These are phyloP conservation scores for Bocquillonia castaneifolia DNA, from an alignment of 441 rosid genomes.

Conservation along the genomic window DNA sequence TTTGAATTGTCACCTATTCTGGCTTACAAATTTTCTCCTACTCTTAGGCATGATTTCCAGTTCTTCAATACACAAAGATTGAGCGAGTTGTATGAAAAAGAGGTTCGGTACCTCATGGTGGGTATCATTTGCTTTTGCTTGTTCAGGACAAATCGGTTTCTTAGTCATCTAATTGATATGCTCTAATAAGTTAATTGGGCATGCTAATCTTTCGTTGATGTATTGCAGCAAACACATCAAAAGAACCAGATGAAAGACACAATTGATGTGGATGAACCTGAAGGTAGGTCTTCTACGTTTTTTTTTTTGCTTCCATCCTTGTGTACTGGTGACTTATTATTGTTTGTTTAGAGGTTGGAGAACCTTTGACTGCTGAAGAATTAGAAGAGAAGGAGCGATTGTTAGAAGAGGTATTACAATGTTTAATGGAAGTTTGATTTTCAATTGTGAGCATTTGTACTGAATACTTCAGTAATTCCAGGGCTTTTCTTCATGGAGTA, in stretches of 20 bases:
- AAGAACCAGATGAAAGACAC: conserved; percentile 90
- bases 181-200: neutral
- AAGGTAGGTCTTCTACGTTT: conserved; percentile 44
- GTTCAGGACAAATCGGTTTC: neutral
- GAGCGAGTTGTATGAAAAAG: conserved; percentile 93
- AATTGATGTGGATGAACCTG: conserved; percentile 94
- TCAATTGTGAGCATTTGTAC: conserved; percentile 4
- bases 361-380: conserved; percentile 96
- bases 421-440: conserved; percentile 18
- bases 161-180: neutral
- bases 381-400: conserved; percentile 88
- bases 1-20: conserved; percentile 13
- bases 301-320: neutral
- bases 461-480: conserved; percentile 27
- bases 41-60: conserved; percentile 90
- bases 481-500: conserved; percentile 97
- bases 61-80: conserved; percentile 94
- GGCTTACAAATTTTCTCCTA: conserved; percentile 2
- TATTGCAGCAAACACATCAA: conserved; percentile 84
- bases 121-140: conserved; percentile 22
- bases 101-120: conserved; percentile 97
- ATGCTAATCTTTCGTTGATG: neutral
- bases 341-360: conserved; percentile 58
- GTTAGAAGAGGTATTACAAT: conserved; percentile 69
- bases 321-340: conserved; percentile 23